Evolutionary conservation across 2,329 filamentous ascomycete genomes (phyloP).

Genomic region (Hymenoscyphus albidus): DNA sequence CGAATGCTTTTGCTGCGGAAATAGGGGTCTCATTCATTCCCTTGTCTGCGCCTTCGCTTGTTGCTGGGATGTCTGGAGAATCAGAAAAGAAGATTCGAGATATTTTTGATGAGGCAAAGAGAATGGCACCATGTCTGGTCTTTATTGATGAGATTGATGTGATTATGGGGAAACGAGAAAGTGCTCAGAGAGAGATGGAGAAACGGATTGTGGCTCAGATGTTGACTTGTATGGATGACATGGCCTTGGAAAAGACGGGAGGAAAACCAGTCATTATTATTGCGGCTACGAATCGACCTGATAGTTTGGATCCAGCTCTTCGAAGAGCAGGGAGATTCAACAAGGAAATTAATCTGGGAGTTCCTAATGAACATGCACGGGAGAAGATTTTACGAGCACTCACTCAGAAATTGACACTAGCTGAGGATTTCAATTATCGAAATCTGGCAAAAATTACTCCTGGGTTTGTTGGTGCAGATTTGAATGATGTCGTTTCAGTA

Average conservation of each 20-base stretch:
- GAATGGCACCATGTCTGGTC: slow-evolving; percentile 80
- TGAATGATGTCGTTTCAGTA: slow-evolving; percentile 58
- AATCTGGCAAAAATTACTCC: slow-evolving; percentile 78
- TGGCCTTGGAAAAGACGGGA: slow-evolving; percentile 67
- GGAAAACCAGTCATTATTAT: slow-evolving; percentile 82
- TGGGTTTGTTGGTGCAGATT: slow-evolving; percentile 88
- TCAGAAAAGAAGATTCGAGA: slow-evolving; percentile 84
- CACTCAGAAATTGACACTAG: slow-evolving; percentile 61
- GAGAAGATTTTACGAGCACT: slow-evolving; percentile 74
- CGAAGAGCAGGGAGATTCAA: slow-evolving; percentile 74
- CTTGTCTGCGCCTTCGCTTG: slow-evolving; percentile 75
- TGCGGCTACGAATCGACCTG: slow-evolving; percentile 84
- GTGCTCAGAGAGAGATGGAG: slow-evolving; percentile 82
- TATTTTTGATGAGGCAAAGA: slow-evolving; percentile 82
- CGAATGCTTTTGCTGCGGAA: slow-evolving; percentile 72
- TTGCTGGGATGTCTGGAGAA: slow-evolving; percentile 84
- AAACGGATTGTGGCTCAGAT: slow-evolving; percentile 82
- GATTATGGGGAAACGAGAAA: slow-evolving; percentile 82
- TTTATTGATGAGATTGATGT: slow-evolving; percentile 92
- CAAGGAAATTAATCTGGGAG: slow-evolving; percentile 79
- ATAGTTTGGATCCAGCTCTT: slow-evolving; percentile 77
- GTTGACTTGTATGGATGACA: slow-evolving; percentile 78
- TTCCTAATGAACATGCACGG: slow-evolving; percentile 75
- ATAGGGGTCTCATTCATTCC: slow-evolving; percentile 75
- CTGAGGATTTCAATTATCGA: slow-evolving; percentile 68